A percentile compares a stretch with the other conserved stretches of the same genome.
phyloP scores from a whole-genome alignment of 2,329 filamentous ascomycete genomes.

The Colletotrichum chrysophilum region DNA sequence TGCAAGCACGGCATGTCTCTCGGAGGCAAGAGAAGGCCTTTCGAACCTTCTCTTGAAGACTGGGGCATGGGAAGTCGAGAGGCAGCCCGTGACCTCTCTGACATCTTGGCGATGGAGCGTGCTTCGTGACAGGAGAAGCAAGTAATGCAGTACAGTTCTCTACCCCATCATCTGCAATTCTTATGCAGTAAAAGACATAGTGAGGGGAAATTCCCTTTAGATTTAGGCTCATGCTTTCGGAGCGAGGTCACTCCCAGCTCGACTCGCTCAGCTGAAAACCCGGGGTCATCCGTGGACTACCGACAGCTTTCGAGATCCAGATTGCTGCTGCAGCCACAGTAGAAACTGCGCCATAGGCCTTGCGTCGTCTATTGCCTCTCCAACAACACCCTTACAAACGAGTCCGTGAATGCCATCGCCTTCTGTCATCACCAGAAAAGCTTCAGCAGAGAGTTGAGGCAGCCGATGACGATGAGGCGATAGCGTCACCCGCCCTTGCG shows the following conservation, averaged over 20 bases:
- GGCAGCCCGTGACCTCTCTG: not conserved
- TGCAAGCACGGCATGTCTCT: not conserved
- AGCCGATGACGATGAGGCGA: not conserved
- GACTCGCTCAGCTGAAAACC: not conserved
- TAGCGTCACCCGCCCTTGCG: not conserved
- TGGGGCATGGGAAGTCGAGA: not conserved
- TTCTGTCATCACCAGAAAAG: not conserved
- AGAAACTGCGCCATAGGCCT: not conserved
- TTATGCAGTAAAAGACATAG: not conserved
- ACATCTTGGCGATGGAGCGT: not conserved
- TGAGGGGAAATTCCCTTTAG: not conserved
- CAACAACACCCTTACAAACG: not conserved
- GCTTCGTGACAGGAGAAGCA: not conserved
- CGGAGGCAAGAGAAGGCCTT: not conserved
- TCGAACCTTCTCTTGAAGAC: not conserved
- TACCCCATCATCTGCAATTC: not conserved
- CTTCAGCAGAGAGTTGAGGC: not conserved
- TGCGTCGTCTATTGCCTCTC: not conserved
- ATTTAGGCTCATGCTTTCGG: not conserved
- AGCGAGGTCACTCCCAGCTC: not conserved
- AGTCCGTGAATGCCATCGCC: not conserved
- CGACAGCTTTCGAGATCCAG: not conserved
- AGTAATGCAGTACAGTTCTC: not conserved
- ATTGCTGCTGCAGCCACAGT: not conserved
- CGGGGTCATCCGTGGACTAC: conserved; percentile 5